These are phyloP conservation scores for Didymella pomorum DNA, from an alignment of 2,329 filamentous ascomycete species.

Conservation along the genomic window DNA sequence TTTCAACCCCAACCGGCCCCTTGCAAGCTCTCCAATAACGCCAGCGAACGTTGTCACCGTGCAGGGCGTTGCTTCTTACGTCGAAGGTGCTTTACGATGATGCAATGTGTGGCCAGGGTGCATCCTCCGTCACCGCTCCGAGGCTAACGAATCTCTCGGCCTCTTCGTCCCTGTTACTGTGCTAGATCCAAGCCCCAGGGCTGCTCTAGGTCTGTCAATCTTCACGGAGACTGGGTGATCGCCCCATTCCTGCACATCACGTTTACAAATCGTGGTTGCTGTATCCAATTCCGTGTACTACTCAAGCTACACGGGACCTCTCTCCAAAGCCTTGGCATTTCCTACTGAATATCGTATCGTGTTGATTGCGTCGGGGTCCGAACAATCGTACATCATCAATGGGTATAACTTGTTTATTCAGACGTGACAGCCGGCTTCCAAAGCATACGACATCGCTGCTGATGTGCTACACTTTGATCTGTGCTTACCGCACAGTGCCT, in stretches of 20 bases:
- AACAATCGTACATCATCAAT: neutral
- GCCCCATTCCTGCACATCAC: neutral
- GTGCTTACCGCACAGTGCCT: neutral
- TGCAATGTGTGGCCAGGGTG: neutral
- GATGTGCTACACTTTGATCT: neutral
- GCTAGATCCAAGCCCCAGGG: neutral
- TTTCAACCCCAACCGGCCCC: neutral
- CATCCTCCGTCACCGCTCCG: neutral
- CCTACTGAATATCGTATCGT: neutral
- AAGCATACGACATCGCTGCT: neutral
- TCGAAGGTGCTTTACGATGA: neutral
- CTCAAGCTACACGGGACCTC: no score
- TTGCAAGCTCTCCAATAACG: neutral
- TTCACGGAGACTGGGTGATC: neutral
- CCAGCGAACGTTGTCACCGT: neutral
- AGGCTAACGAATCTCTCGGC: neutral
- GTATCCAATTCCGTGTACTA: no score
- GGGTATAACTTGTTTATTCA: neutral
- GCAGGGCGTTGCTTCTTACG: neutral
- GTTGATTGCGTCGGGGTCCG: neutral
- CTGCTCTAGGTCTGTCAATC: neutral
- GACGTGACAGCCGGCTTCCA: neutral
- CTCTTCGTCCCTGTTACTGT: neutral
- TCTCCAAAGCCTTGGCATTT: no score
- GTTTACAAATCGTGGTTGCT: no score